Conservation (phyloP, 1,284 basidiomycete species). For the Ceratobasidium sp. region DNA sequence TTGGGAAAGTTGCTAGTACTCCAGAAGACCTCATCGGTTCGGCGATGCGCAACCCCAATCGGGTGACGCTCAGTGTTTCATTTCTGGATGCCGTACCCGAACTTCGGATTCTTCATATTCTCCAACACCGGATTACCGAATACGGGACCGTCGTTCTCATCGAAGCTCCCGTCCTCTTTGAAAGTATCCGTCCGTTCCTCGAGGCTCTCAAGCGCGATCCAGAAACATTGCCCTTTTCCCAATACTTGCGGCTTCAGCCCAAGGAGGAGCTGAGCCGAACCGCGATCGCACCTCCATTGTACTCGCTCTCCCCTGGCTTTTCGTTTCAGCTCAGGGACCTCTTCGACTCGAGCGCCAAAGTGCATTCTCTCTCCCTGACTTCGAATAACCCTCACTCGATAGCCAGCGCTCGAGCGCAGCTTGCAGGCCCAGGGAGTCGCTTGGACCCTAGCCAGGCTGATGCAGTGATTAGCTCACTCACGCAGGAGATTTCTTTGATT, state of each 20-base stretch:
- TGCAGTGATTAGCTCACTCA: slow-evolving; percentile 65
- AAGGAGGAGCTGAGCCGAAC: slow-evolving; percentile 46
- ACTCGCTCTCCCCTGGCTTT: slow-evolving; percentile 58
- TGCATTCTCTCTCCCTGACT: slow-evolving; percentile 47
- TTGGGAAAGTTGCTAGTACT: slow-evolving; percentile 57
- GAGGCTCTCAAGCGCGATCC: slow-evolving; percentile 60
- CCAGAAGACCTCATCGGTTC: slow-evolving; percentile 53
- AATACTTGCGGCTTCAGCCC: slow-evolving; percentile 57
- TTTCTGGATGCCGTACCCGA: slow-evolving; percentile 62
- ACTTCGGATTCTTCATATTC: slow-evolving; percentile 53
- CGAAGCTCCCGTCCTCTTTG: slow-evolving; percentile 65
- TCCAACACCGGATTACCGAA: slow-evolving; percentile 44
- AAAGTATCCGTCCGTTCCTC: slow-evolving; percentile 66
- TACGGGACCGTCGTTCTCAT: slow-evolving; percentile 51
- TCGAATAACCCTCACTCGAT: slow-evolving; percentile 52
- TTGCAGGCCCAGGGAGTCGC: slow-evolving; percentile 54
- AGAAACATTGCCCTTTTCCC: slow-evolving; percentile 59
- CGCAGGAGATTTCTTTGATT: slow-evolving; percentile 65
- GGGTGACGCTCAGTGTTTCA: slow-evolving; percentile 53
- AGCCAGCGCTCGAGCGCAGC: slow-evolving; percentile 51
- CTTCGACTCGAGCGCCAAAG: slow-evolving; percentile 44
- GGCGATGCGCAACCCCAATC: slow-evolving; percentile 46
- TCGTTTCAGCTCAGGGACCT: slow-evolving; percentile 57
- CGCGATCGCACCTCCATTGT: slow-evolving; percentile 57
- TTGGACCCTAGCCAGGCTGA: slow-evolving; percentile 72